Evolutionary conservation across 352 stramenopile species (phyloP).

Genomic region (Pythium periplocum): DNA sequence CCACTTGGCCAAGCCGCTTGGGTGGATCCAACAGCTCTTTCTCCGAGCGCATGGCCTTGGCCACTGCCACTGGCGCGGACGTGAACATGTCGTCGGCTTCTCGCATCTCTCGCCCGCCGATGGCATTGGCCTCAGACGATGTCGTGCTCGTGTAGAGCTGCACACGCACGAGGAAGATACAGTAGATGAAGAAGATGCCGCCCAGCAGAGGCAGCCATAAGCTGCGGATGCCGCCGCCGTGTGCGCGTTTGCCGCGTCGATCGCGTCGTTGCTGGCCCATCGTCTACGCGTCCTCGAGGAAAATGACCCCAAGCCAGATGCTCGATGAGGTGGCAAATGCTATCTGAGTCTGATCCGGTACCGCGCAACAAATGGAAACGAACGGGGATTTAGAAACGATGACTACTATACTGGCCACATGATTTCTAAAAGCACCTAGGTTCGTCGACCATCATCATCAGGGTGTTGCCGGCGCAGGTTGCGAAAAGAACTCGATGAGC

Average conservation of each 20-base stretch:
- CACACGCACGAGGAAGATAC: conserved; percentile 29
- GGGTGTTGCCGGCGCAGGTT: no score
- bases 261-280: conserved; percentile 15
- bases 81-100: not conserved
- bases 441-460: no score
- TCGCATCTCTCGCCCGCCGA: conserved; percentile 8
- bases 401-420: no score
- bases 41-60: not conserved
- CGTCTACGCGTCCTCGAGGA: not conserved
- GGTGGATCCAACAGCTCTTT: not conserved
- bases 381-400: no score
- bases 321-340: no score
- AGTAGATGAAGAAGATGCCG: conserved; percentile 30
- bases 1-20: not conserved
- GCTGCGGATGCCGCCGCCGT: conserved; percentile 4
- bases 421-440: no score
- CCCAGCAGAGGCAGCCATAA: conserved; percentile 22
- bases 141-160: conserved; percentile 12
- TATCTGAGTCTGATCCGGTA: no score
- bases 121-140: conserved; percentile 5
- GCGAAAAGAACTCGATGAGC: conserved; percentile 34
- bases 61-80: not conserved
- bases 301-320: no score
- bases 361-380: no score
- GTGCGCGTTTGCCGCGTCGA: conserved; percentile 7